Evolutionary conservation across 2,329 filamentous ascomycete species (phyloP), one percentile per base, ranked within the genome.

Genomic region (Chrysoporthe puriensis): DNA sequence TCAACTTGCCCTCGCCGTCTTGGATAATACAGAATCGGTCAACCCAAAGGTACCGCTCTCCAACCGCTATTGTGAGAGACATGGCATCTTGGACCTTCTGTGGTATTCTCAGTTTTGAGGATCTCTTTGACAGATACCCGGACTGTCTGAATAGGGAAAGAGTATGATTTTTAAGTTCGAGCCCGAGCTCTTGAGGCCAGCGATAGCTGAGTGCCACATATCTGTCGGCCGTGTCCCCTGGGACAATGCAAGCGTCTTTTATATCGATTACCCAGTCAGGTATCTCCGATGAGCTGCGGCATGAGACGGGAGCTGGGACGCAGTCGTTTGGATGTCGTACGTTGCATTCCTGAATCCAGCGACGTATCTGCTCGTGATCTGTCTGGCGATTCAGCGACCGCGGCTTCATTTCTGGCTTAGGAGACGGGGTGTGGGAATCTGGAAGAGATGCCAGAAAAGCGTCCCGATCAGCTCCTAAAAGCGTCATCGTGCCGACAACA

Each of bases 221-320:
- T 32, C 52, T 59, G 42, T 57, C 26, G 32, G 32, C 18, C 4
- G 32, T 40, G 26, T 21, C 8, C 6, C 63, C 63, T 2, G 32
- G 63, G 7, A 64, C 63, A 9, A 64, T 59, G 54, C 63, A 64
- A 14, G 42, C 43, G 1, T 46, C 26, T 5, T 36, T 13, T 2
- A 50, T 64, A 21, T 64, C 63, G 4, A 64, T 52, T 2, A 64
- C 43, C 63, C 63, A 64, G 54, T 64, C 63, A 16, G 63, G 63
- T 2, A 50, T 59, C 21, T 64, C 2, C 3, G 26, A 2, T 48
- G 32, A 14, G 26, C 52, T 36, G 52, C 52, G 16, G 3, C 13
- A 34, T 32, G 52, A 5, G 52, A 36, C 14, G 16, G 21, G n/a
- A 0, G 52, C 3, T 32, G 52, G 13, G 26, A 36, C 8, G 16